A percentile compares a stretch with the other conserved stretches of the same genome.
phyloP scores from a whole-genome alignment of 1,284 basidiomycete genomes.

The Microbotryum intermedium region DNA sequence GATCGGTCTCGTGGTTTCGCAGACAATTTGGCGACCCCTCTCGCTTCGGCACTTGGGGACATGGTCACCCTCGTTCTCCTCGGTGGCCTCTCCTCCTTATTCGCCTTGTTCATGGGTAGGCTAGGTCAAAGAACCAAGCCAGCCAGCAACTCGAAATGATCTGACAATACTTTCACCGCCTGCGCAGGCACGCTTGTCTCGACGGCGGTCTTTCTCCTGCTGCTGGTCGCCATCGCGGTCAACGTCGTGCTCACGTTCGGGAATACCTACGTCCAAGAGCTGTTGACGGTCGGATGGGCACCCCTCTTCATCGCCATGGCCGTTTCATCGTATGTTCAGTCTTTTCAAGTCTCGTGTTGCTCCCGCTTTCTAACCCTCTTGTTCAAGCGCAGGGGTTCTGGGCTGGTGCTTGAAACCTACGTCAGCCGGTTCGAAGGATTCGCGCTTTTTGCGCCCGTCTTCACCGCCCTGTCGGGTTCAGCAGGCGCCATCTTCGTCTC shows the following conservation, averaged over 20 bases:
- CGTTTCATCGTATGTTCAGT: conserved; percentile 50
- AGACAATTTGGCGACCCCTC: conserved; percentile 92
- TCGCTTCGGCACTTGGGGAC: conserved; percentile 87
- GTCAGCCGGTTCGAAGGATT: conserved; percentile 80
- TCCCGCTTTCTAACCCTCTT: not conserved
- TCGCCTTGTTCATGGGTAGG: conserved; percentile 36
- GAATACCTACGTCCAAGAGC: conserved; percentile 58
- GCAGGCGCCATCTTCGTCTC: conserved; percentile 88
- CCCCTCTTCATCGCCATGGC: conserved; percentile 87
- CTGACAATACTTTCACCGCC: too few species aligned
- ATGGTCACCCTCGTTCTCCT: conserved; percentile 60
- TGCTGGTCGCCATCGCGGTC: conserved; percentile 49
- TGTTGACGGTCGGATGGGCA: conserved; percentile 77
- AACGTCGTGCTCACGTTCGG: conserved; percentile 50
- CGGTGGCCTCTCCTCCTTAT: conserved; percentile 34
- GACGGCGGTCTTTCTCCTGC: conserved; percentile 55
- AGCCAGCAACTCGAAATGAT: too few species aligned
- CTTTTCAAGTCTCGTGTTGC: not conserved
- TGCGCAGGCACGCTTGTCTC: conserved; percentile 39
- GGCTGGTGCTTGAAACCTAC: conserved; percentile 81
- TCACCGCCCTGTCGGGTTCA: conserved; percentile 79
- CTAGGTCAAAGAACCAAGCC: not conserved
- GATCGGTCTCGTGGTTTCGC: not conserved
- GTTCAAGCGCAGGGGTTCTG: conserved; percentile 58
- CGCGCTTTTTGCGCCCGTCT: conserved; percentile 76